Conservation (phyloP, 2,329 filamentous ascomycete genomes). For the Teratosphaeria gauchensis region DNA sequence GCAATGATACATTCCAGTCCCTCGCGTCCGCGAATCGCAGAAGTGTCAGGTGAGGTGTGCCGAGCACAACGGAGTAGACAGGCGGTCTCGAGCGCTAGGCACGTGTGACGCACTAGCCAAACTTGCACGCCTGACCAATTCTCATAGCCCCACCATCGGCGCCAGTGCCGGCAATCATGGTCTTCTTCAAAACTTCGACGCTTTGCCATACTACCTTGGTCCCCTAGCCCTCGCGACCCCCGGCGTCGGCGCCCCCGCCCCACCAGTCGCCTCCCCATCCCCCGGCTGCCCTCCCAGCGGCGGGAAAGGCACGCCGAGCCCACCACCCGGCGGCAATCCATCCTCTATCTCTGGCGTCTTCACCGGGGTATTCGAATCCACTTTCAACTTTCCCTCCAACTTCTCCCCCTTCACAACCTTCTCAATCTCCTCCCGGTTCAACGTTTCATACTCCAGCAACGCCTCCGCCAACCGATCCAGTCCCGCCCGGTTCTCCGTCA, state of each 20-base stretch:
- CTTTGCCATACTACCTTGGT: not conserved
- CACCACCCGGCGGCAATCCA: not conserved
- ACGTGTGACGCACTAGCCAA: no score
- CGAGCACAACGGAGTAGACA: no score
- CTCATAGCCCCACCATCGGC: no score
- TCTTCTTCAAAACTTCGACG: no score
- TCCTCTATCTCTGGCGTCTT: conserved; percentile 5
- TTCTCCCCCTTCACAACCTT: conserved; percentile 82
- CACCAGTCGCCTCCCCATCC: not conserved
- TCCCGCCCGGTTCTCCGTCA: conserved; percentile 69
- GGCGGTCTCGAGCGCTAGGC: no score
- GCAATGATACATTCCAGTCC: no score
- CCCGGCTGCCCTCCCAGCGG: not conserved
- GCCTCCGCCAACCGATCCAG: conserved; percentile 82
- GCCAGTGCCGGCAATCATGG: no score
- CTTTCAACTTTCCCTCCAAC: conserved; percentile 54
- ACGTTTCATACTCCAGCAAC: conserved; percentile 86
- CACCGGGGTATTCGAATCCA: conserved; percentile 3
- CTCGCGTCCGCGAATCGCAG: no score
- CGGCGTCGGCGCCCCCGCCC: not conserved
- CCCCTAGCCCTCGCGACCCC: not conserved
- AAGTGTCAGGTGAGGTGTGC: no score
- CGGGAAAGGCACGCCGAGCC: not conserved
- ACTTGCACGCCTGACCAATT: no score
- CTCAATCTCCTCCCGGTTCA: conserved; percentile 81